Base-by-base conservation (phyloP, 2,329 filamentous ascomycete genomes). In the Fusarium tanahbumbuense region DNA sequence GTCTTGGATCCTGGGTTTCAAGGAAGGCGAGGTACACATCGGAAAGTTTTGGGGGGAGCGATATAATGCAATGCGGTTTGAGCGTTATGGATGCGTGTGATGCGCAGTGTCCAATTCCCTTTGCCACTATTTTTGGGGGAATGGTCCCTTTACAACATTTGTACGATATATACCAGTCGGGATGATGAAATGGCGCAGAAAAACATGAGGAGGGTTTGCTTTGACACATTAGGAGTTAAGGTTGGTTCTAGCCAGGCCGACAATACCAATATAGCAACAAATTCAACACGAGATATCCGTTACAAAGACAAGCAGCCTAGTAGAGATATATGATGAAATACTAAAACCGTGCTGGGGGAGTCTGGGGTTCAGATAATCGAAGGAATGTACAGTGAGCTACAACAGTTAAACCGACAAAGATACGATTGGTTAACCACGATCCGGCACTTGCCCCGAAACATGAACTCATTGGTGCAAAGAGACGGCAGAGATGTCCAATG, bases 151-250 rank as follows among this genome's bases (percentile, higher is more conserved):
- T 55, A 65, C 60, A 25, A 45, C 40, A 62, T 56, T 41, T 71
- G 68, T 71, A 71, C 32, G 65, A 71, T 72, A 71, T 72, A 71
- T 72, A 71, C 68, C 68, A 71, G 61, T 41, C 34, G 53, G 60
- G 60, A 57, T 53, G 68, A 71, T 53, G 56, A 63, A 66, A 54
- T 20, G 66, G 68, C 64, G 69, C 56, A 62, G 56, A 72, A 71
- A 70, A 68, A 55, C 63, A 70, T 28, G 67, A 52, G 56, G 53
- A 40, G 60, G 42, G 58, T 53, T 52, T 69, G 65, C 49, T 57
- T 68, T 57, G 20, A 67, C 27, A 44, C 45, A 69, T 40, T 32
- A 23, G 56, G 50, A 67, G 64, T 62, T 63, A 45, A 47, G 46
- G 37, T 27, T 67, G 49, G 50, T 54, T 60, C n/a, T 47, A 52